These are phyloP conservation scores for Hibiscus tridactylites DNA, from an alignment of 345 rosid genomes.

Conservation along the genomic window DNA sequence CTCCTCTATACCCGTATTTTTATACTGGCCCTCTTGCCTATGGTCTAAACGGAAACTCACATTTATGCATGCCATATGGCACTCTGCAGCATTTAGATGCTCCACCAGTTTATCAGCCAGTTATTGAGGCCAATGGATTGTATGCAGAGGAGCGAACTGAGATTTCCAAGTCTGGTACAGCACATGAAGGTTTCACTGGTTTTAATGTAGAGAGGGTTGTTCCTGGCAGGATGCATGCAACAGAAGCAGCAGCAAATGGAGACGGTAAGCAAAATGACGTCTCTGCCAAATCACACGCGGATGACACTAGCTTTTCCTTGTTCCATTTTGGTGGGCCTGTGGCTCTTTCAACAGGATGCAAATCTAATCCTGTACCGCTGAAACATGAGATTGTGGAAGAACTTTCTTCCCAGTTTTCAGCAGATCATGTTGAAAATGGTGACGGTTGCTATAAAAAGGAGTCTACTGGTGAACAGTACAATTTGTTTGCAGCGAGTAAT, in stretches of 20 bases:
- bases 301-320: conserved; percentile 55
- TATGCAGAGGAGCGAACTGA: conserved; percentile 32
- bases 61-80: conserved; percentile 59
- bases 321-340: conserved; percentile 90
- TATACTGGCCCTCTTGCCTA: conserved; percentile 54
- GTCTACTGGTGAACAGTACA: conserved; percentile 60
- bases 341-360: conserved; percentile 46
- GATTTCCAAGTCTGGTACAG: conserved; percentile 20
- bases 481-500: conserved; percentile 73
- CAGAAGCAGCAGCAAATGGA: conserved; percentile 20
- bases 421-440: conserved; percentile 38
- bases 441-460: conserved; percentile 42
- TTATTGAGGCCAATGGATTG: conserved; percentile 36
- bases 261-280: conserved; percentile 26
- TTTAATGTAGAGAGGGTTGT: conserved; percentile 30
- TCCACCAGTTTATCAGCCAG: conserved; percentile 54
- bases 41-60: conserved; percentile 55
- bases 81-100: conserved; percentile 40
- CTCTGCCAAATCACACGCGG: conserved; percentile 19
- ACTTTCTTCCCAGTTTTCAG: conserved; percentile 36
- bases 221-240: conserved; percentile 18
- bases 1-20: conserved; percentile 46
- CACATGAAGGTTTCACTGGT: conserved; percentile 17
- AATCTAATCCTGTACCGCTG: conserved; percentile 26
- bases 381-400: conserved; percentile 38